A percentile compares a stretch with the other conserved stretches of the same genome.
Evolutionary conservation across 1,284 basidiomycete species (phyloP).

Genomic region (Mycena sp.): DNA sequence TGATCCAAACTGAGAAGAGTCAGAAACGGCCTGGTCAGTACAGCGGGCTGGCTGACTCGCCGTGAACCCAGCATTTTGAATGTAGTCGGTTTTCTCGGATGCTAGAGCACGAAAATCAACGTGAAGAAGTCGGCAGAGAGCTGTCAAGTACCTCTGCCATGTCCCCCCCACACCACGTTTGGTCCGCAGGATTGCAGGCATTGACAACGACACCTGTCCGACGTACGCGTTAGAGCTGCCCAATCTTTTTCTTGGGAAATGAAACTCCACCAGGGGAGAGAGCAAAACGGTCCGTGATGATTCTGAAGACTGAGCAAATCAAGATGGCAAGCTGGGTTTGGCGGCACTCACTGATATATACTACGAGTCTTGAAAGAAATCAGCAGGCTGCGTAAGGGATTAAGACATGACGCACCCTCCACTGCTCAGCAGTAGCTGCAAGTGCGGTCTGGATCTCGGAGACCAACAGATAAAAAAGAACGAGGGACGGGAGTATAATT

Average conservation of each 20-base stretch:
- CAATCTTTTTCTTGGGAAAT: no score
- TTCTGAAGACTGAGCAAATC: slow-evolving; percentile 44
- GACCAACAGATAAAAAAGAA: slow-evolving; percentile 13
- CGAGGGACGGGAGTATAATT: slow-evolving; percentile 27
- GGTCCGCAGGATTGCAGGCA: slow-evolving; percentile 62
- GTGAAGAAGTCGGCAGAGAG: neutral
- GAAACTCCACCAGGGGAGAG: slow-evolving; percentile 64
- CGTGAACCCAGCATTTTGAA: slow-evolving; percentile 81
- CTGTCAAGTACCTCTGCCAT: slow-evolving; percentile 63
- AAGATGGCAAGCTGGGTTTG: no score
- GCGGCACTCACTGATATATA: slow-evolving; percentile 32
- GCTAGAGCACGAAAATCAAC: slow-evolving; percentile 40
- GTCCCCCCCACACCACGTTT: slow-evolving; percentile 81
- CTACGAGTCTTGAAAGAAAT: slow-evolving; percentile 22
- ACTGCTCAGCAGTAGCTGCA: slow-evolving; percentile 32
- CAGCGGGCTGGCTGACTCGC: slow-evolving; percentile 62
- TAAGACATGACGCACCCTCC: slow-evolving; percentile 27
- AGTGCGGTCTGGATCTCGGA: neutral
- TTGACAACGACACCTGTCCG: slow-evolving; percentile 59
- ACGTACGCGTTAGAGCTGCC: no score
- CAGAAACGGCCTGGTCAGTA: slow-evolving; percentile 11
- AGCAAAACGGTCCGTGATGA: slow-evolving; percentile 83
- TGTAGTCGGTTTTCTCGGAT: slow-evolving; percentile 79
- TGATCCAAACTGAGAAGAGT: slow-evolving; percentile 62
- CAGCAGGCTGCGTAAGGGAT: neutral